A percentile compares a stretch with the other conserved stretches of the same genome.
Evolutionary conservation across 2,329 filamentous ascomycete genomes (phyloP).

Genomic region (Blastomyces parvus): DNA sequence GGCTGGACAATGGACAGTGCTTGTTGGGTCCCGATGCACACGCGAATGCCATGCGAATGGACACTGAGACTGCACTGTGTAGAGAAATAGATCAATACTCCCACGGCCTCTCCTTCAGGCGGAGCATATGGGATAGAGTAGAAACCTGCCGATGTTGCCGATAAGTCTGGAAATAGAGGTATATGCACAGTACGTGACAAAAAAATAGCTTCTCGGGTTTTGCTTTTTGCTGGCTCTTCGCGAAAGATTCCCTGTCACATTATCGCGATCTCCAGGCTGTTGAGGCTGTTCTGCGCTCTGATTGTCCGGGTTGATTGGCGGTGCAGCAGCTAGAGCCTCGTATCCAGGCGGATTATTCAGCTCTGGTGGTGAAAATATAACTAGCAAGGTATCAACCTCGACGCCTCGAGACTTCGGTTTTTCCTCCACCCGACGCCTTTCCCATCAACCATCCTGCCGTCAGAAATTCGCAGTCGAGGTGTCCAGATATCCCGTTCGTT

Average conservation of each 20-base stretch:
- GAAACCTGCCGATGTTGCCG: not conserved
- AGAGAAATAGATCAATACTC: not conserved
- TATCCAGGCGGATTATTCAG: conserved; percentile 4
- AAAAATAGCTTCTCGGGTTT: not conserved
- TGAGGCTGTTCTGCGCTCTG: not conserved
- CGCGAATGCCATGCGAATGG: not conserved
- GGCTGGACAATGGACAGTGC: not conserved
- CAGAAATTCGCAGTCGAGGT: not conserved
- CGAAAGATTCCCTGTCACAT: not conserved
- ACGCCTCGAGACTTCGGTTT: not conserved
- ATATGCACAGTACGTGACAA: not conserved
- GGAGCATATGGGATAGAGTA: not conserved
- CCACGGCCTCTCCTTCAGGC: too few species aligned
- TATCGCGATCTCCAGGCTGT: not conserved
- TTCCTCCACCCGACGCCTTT: not conserved
- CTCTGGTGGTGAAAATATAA: not conserved
- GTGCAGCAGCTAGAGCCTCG: not conserved
- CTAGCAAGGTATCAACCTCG: not conserved
- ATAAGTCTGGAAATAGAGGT: not conserved
- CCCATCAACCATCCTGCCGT: not conserved
- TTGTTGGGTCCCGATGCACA: not conserved
- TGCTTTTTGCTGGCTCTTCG: too few species aligned
- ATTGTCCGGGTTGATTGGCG: not conserved
- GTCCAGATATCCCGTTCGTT: not conserved
- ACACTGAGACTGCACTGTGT: not conserved